phyloP scores from a whole-genome alignment of 805 yeast genomes.

The Blastobotrys terrestris region DNA sequence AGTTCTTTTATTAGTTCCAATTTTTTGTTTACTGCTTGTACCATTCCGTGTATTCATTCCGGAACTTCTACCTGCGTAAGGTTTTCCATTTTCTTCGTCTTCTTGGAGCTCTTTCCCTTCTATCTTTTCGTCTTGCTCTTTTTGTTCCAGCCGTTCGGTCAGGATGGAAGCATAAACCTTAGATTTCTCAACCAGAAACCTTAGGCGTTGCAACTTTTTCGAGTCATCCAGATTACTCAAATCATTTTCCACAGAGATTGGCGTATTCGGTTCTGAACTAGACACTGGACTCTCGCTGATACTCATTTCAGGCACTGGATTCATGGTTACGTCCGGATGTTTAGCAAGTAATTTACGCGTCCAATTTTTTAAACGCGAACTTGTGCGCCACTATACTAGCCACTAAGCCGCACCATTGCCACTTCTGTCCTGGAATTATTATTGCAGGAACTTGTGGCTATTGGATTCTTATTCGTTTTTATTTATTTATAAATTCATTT shows the following conservation, averaged over 20 bases:
- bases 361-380: background rate
- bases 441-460: too few species aligned
- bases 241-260: conserved; percentile 4
- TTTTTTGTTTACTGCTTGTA: conserved; percentile 18
- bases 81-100: background rate
- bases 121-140: conserved; percentile 9
- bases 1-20: conserved; percentile 5
- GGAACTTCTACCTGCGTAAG: background rate
- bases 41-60: background rate
- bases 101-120: conserved; percentile 5
- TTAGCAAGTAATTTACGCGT: background rate
- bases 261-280: background rate
- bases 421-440: too few species aligned
- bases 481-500: too few species aligned
- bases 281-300: background rate
- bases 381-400: background rate
- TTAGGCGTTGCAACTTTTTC: conserved; percentile 56
- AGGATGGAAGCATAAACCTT: conserved; percentile 83
- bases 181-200: conserved; percentile 76
- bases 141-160: conserved; percentile 54
- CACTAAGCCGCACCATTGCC: too few species aligned
- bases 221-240: conserved; percentile 39
- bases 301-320: background rate
- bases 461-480: too few species aligned
- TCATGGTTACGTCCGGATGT: background rate